Base-by-base conservation (phyloP, 2,329 filamentous ascomycete genomes). In the Xylaria sp. region DNA sequence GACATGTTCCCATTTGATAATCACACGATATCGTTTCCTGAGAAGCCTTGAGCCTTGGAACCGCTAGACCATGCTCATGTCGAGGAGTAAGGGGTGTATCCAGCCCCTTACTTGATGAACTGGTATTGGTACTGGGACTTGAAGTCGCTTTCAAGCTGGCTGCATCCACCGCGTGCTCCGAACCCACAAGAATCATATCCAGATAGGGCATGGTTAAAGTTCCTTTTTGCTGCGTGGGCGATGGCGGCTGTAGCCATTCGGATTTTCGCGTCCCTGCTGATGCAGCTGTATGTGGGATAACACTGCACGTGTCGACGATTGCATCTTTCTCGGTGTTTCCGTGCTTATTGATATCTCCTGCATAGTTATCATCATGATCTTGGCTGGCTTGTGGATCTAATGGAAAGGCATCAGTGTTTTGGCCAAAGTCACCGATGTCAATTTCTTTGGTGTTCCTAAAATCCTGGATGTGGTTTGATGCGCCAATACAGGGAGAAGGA, bases 401-500 rank as follows among this genome's bases (percentile, higher is more conserved):
- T 5, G 60, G 31, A 9, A 55, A 34, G 15, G 48, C 18, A 20
- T 39, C 9, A 15, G n/a, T 2, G 31, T 31, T 20, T 20, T 56
- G 48, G 10, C 18, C n/a, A 50, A 55, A 12, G 15, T 55, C n/a
- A 34, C 15, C 15, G 15, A 15, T 12, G 12, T 7, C 7, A 5
- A 41, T 4, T 1, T 41, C 13, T 20, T 20, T 37, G 50, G 34
- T 12, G 13, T 44, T 54, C 41, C 18, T 44, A 23, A 34, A 18
- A 18, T 54, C 23, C 28, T 39, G 8, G 3, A 10, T 31, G 1
- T 12, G 18, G 13, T 56, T 62, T 13, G 34, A 18, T 12, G 28
- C 7, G 18, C 39, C 37, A 2, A 55, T 50, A 39, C 46, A 52
- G 50, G 67, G 41, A 5, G 66, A 66, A 10, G 74, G 66, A 51